phyloP scores from a whole-genome alignment of 2,329 filamentous ascomycete species.

The Xylariaceae sp. region DNA sequence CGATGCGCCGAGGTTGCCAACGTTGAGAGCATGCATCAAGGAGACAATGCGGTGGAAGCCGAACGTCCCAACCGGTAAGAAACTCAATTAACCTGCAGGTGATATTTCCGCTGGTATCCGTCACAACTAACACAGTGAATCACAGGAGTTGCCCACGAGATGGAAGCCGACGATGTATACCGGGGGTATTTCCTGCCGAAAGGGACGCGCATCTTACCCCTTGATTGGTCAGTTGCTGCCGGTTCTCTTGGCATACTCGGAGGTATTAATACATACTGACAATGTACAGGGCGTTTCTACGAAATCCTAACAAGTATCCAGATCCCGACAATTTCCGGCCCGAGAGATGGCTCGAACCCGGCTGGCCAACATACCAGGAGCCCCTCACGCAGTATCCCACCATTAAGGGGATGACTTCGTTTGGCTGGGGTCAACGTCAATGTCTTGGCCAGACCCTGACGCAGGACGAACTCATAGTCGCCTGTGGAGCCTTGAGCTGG shows the following conservation, averaged over 20 bases:
- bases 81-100: not conserved
- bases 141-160: slow-evolving; percentile 46
- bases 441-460: slow-evolving; percentile 35
- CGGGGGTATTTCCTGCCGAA: slow-evolving; percentile 45
- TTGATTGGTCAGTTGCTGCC: slow-evolving; percentile 35
- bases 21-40: slow-evolving; percentile 43
- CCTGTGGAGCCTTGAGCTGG: slow-evolving; percentile 45
- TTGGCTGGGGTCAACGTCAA: slow-evolving; percentile 49
- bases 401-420: slow-evolving; percentile 48
- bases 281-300: slow-evolving; percentile 43
- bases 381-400: slow-evolving; percentile 47
- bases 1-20: slow-evolving; percentile 39
- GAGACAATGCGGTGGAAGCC: slow-evolving; percentile 42
- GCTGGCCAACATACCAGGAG: slow-evolving; percentile 48
- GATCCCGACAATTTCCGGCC: slow-evolving; percentile 48
- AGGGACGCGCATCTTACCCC: slow-evolving; percentile 39
- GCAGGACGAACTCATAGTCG: slow-evolving; percentile 44
- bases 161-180: slow-evolving; percentile 46
- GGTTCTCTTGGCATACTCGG: not conserved
- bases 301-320: slow-evolving; percentile 46
- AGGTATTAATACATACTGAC: slow-evolving; percentile 5
- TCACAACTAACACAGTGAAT: slow-evolving; percentile 11
- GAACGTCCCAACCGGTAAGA: slow-evolving; percentile 39
- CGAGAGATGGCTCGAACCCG: slow-evolving; percentile 47
- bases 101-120: not conserved